Evolutionary conservation across 2,329 filamentous ascomycete species (phyloP), one percentile per base, ranked within the genome.

Genomic region (Colletotrichum magnum): DNA sequence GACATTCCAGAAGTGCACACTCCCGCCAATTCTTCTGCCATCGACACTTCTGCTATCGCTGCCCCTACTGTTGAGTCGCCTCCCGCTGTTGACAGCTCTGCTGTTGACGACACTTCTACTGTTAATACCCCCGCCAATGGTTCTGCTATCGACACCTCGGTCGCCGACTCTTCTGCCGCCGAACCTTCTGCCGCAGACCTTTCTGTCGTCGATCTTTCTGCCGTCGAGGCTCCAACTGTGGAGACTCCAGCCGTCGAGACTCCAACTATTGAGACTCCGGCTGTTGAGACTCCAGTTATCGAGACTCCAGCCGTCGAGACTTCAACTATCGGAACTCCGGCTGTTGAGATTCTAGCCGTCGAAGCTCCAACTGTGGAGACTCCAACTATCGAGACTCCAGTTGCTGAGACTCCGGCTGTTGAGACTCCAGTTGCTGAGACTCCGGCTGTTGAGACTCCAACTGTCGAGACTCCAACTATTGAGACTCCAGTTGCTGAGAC

Each of bases 1-100:
- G 39, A 58, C 13, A 39, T 16, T 26, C 16, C 52, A 32, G 69
- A 48, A 15, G 50, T 48, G 18, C 43, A 64, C 52, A 58, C 24
- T 10, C 5, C 6, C 12, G 21, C 6, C 5, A 5, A 15, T 6
- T 36, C 51, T 28, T 5, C 51, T 6, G 24, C 13, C 5, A 9
- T 18, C 3, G 51, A 18, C 5, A 18, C 48, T 26, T 16, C 48
- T 51, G 28, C 28, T 18, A 21, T 54, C 32, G 59, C 67, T 36
- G 32, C 50, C 7, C 24, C 57, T 26, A 21, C 32, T 36, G 21
- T 26, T 24, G n/a, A 24, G 39, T 9, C 15, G 10, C 48, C 59
- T 28, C 15, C 16, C 7, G 24, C 6, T 18, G 32, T 36, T 36
- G 32, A 36, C 10, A 36, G 10, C 32, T 36, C 32, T 36, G 32